phyloP scores from a whole-genome alignment of 2,329 filamentous ascomycete species.

The Botrytis squamosa region DNA sequence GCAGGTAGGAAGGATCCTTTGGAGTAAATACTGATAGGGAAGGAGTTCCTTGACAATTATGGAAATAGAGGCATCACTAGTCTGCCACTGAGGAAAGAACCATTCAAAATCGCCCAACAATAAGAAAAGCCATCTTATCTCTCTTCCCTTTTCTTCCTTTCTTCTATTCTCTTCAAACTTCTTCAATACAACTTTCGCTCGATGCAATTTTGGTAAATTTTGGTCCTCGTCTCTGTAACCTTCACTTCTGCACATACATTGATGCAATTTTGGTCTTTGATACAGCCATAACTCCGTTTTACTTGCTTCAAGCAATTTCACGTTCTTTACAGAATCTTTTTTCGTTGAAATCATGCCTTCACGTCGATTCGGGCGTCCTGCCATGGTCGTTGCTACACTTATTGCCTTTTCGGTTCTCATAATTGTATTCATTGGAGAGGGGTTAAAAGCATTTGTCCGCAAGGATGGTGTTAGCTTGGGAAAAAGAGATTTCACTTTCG shows the following conservation, averaged over 20 bases:
- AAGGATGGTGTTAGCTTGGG: constrained; percentile 18
- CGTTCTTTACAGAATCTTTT: constrained; percentile 16
- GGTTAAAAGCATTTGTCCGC: constrained; percentile 27
- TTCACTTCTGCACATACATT: constrained; percentile 22
- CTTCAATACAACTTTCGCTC: constrained; percentile 18
- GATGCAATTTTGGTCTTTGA: constrained; percentile 24
- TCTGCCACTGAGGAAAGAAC: constrained; percentile 20
- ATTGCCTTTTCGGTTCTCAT: constrained; percentile 31
- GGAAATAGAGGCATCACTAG: not conserved
- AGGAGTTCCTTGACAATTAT: not conserved
- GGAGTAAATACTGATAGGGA: not conserved
- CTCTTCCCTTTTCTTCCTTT: constrained; percentile 8
- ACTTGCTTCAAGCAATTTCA: constrained; percentile 22
- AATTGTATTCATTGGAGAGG: constrained; percentile 33
- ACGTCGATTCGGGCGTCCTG: constrained; percentile 25
- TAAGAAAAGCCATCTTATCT: constrained; percentile 15
- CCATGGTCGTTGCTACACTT: constrained; percentile 26
- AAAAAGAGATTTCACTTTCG: constrained; percentile 16
- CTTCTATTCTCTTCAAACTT: constrained; percentile 15
- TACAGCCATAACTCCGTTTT: constrained; percentile 20
- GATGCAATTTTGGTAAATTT: constrained; percentile 24
- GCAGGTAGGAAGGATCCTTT: not conserved
- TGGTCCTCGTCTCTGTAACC: constrained; percentile 20
- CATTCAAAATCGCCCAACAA: not conserved
- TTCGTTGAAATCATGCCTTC: constrained; percentile 28